Conservation (phyloP, 2,329 filamentous ascomycete species). For the Aspergillus udagawae region DNA sequence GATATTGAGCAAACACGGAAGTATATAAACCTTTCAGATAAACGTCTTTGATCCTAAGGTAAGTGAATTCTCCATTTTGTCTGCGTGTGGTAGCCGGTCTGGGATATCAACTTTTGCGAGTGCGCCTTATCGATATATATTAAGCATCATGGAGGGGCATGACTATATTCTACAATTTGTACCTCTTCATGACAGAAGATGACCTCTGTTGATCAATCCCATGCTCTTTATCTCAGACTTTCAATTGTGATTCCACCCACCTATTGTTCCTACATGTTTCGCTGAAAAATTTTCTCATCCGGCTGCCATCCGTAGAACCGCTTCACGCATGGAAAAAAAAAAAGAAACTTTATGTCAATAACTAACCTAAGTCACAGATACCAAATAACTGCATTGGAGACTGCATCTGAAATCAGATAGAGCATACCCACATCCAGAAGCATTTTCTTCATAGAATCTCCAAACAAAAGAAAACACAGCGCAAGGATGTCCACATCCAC, state of each 20-base stretch:
- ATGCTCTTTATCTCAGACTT: not conserved
- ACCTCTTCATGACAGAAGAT: not conserved
- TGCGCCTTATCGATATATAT: not conserved
- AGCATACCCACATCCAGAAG: not conserved
- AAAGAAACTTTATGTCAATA: not conserved
- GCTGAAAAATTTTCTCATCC: not conserved
- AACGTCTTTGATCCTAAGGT: not conserved
- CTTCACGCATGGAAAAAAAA: not conserved
- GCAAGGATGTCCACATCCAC: conserved; percentile 11
- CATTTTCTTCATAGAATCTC: not conserved
- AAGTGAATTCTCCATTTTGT: not conserved
- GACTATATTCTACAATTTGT: not conserved
- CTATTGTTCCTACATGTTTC: not conserved
- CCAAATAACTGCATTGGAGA: not conserved
- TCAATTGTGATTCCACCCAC: not conserved
- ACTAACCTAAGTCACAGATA: not conserved
- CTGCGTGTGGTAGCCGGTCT: not conserved
- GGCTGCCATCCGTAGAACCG: not conserved
- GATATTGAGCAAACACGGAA: not conserved
- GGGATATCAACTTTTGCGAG: not conserved
- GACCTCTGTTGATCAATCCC: not conserved
- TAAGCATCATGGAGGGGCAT: not conserved
- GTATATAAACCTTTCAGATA: not conserved
- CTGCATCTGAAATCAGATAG: not conserved
- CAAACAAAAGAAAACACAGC: not conserved